A percentile compares a stretch with the other conserved stretches of the same genome.
These are phyloP conservation scores for Arthrinium phaeospermum DNA, from an alignment of 2,329 filamentous ascomycete genomes.

Conservation along the genomic window DNA sequence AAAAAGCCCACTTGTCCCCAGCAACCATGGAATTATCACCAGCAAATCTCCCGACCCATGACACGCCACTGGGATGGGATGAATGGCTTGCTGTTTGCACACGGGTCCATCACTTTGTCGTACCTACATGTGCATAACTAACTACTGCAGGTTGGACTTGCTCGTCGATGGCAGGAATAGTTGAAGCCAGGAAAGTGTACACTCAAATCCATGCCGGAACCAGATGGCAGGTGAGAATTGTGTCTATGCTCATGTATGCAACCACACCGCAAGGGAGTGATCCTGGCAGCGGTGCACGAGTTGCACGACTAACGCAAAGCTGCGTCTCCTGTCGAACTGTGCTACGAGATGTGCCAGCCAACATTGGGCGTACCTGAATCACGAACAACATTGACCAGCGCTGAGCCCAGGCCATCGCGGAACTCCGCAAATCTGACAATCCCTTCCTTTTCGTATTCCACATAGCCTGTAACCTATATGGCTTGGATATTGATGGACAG, in stretches of 20 bases:
- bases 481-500: not conserved
- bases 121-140: not conserved
- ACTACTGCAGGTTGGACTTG: not conserved
- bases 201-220: not conserved
- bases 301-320: not conserved
- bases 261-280: not conserved
- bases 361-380: conserved; percentile 7
- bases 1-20: not conserved
- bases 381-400: not conserved
- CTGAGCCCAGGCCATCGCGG: not conserved
- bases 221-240: not conserved
- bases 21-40: not conserved
- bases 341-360: not conserved
- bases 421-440: not conserved
- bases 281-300: not conserved
- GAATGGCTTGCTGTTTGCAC: not conserved
- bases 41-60: not conserved
- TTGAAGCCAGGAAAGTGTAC: not conserved
- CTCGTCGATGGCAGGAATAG: not conserved
- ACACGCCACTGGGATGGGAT: not conserved
- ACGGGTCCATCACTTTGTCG: not conserved
- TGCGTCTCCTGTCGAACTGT: not conserved
- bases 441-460: not conserved
- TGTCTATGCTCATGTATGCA: not conserved
- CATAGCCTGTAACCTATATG: not conserved